Base-by-base conservation (phyloP, 75 land plant genomes). In the Isoetes taiwanensis region DNA sequence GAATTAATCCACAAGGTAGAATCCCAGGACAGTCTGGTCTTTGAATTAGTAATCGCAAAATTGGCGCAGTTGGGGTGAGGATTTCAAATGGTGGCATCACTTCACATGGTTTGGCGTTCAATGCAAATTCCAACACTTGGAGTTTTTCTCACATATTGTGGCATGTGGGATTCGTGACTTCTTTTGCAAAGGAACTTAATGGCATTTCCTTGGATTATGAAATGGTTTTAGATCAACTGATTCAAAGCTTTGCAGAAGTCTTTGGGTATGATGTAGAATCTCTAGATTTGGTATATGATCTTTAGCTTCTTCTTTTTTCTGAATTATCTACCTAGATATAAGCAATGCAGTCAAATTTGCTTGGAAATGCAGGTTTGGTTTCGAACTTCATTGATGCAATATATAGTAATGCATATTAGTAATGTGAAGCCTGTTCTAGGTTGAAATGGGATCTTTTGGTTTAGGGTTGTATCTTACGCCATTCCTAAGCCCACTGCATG, bases 61-160 rank as follows among this genome's bases (percentile, higher is more conserved):
- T 86, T 54, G 97, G 97, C 17, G 93, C 97, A 9, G 83, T 90
- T 72, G 97, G 97, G 1, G 84, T 90, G 26, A 63, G 73, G 58
- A 81, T 89, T 39, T 75, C 83, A 8, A 33, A 56, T 3, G 75
- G 87, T 28, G 83, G 84, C 2, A 67, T 90, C 28, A 78, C 97
- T 19, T 86, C 87, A 21, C 97, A 90, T 67, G 97, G 97, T 16
- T 42, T 90, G 52, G 91, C 97, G 6, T 90, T 86, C 64, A 90
- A 90, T 46, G 79, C 84, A 11, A 64, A 86, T 67, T 86, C 91
- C 24, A 78, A 90, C 68, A 32, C 86, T 55, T 60, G 43, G 41
- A 80, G 54, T 52, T 90, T 72, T 50, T 56, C 69, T 34, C 78
- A 83, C 69, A 90, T 90, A 57, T 80, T 90, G 54, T 87, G 93